phyloP scores from a whole-genome alignment of 2,329 filamentous ascomycete species.

The Colletotrichum sp. region DNA sequence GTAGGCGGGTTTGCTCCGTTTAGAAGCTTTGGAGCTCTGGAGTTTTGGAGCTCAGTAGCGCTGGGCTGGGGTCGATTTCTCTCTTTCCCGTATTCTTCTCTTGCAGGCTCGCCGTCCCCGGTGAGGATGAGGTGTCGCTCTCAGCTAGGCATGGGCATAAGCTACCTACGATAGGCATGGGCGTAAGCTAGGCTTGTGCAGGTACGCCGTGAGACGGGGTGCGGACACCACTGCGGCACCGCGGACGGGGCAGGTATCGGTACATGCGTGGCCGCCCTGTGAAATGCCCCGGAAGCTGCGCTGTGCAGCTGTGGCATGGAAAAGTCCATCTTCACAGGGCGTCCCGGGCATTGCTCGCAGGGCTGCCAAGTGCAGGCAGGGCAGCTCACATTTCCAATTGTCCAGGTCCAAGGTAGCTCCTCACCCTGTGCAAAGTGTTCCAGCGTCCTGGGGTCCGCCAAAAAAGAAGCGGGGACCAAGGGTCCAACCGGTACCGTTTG shows the following conservation, averaged over 20 bases:
- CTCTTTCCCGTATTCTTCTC: background rate
- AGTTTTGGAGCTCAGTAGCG: background rate
- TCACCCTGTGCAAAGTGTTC: background rate
- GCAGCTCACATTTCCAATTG: background rate
- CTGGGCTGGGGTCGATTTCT: background rate
- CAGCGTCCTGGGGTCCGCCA: background rate
- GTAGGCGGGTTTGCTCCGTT: background rate
- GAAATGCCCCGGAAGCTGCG: background rate
- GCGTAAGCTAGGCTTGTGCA: constrained; percentile 3
- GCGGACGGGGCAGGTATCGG: background rate
- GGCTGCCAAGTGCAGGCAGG: background rate
- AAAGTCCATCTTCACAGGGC: background rate
- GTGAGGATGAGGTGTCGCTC: background rate
- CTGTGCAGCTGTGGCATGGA: background rate
- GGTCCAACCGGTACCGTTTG: constrained; percentile 7
- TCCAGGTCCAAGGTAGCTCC: background rate
- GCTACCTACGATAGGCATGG: background rate
- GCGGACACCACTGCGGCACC: background rate
- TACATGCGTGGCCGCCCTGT: background rate
- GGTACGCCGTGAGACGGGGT: background rate
- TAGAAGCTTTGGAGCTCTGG: background rate
- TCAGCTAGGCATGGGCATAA: background rate
- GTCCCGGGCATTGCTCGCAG: background rate
- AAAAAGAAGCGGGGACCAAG: constrained; percentile 10
- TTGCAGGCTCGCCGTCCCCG: background rate